Conservation (phyloP, 148 eudicot species). For the Simmondsia chinensis region DNA sequence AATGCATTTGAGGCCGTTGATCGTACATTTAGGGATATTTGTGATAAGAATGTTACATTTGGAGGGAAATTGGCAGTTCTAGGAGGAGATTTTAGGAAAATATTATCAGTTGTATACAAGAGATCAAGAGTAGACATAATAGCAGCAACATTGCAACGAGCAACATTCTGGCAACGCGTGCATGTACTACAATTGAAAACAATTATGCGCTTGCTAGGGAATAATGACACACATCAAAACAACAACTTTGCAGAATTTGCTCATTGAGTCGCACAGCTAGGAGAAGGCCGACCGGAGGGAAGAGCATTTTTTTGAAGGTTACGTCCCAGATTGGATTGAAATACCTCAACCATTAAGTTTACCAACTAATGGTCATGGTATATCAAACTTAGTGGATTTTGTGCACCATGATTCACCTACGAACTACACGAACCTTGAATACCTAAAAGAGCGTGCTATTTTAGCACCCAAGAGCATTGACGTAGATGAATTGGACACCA, state of each 20-base stretch:
- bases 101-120: background rate
- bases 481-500: background rate
- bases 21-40: background rate
- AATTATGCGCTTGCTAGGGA: constrained; percentile 1
- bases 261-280: no score
- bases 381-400: background rate
- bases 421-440: background rate
- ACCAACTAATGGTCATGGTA: background rate
- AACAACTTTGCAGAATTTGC: no score
- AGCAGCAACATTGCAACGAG: background rate
- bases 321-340: no score
- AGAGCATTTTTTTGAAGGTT: no score
- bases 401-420: background rate
- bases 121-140: background rate
- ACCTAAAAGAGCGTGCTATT: constrained; percentile 5
- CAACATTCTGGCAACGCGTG: background rate
- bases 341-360: no score
- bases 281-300: no score
- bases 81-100: background rate
- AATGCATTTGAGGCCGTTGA: constrained; percentile 7
- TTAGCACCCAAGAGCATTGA: constrained; percentile 4
- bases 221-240: no score
- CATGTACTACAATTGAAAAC: background rate
- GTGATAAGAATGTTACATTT: background rate
- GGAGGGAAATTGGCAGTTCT: background rate